Conservation (phyloP, 1,139 yeast genomes). For the Arxiozyma slooffiae region DNA sequence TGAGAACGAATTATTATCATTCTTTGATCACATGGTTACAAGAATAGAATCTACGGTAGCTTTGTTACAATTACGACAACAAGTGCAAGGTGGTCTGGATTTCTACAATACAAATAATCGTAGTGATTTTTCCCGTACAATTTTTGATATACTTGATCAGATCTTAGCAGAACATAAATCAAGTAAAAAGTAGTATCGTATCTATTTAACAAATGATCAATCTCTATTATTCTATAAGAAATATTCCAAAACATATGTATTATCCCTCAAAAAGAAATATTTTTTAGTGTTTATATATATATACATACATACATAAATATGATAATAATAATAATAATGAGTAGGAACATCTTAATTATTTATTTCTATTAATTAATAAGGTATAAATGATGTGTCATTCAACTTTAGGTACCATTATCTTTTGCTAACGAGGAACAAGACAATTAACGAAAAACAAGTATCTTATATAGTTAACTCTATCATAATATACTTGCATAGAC, state of each 20-base stretch:
- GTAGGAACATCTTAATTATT: neutral
- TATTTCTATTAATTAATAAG: neutral
- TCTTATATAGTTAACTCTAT: neutral
- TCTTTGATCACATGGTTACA: conserved; percentile 28
- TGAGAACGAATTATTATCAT: conserved; percentile 21
- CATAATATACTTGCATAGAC: neutral
- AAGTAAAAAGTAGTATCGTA: neutral
- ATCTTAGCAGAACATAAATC: neutral
- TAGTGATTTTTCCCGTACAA: conserved; percentile 9
- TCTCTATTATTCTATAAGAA: neutral
- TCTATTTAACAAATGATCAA: too few species aligned
- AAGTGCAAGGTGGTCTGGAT: conserved; percentile 16
- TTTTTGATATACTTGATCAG: conserved; percentile 21
- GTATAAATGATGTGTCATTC: neutral
- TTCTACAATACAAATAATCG: conserved; percentile 11
- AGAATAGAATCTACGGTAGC: conserved; percentile 26
- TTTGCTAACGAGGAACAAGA: neutral
- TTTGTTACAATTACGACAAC: conserved; percentile 24
- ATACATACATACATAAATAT: too few species aligned
- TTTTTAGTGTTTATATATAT: neutral
- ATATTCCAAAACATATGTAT: neutral
- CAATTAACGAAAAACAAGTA: neutral
- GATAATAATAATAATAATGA: too few species aligned
- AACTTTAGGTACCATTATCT: too few species aligned
- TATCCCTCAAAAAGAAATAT: neutral